phyloP scores from a whole-genome alignment of 768 basidiomycete species.

The Pisolithus marmoratus region DNA sequence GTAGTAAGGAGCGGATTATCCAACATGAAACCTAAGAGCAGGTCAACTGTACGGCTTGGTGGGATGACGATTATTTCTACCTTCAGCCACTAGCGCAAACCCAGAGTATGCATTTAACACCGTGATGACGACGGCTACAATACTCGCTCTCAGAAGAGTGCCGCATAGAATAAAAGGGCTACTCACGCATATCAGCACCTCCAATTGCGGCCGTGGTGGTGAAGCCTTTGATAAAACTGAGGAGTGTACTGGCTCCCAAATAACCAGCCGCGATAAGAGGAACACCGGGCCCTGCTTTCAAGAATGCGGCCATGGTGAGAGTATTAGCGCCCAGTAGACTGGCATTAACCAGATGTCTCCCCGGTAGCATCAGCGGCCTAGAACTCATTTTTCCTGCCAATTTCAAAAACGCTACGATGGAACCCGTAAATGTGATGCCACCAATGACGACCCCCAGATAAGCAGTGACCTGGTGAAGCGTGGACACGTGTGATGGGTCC shows the following conservation, averaged over 20 bases:
- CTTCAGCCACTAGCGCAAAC: constrained; percentile 88
- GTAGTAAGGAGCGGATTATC: constrained; percentile 81
- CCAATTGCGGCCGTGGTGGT: constrained; percentile 91
- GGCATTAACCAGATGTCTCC: constrained; percentile 69
- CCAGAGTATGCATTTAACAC: constrained; percentile 89
- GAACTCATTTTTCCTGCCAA: constrained; percentile 79
- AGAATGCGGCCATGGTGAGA: constrained; percentile 71
- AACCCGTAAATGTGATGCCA: constrained; percentile 87
- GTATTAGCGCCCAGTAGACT: constrained; percentile 68
- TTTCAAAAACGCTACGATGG: constrained; percentile 85
- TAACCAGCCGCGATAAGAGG: constrained; percentile 76
- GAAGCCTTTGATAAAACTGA: constrained; percentile 82
- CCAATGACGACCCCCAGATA: constrained; percentile 85
- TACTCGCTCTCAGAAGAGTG: constrained; percentile 3
- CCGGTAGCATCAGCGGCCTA: constrained; percentile 65
- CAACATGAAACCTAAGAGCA: constrained; percentile 67
- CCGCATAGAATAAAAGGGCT: not conserved
- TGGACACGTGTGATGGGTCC: constrained; percentile 61
- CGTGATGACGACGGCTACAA: constrained; percentile 79
- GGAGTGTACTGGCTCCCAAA: constrained; percentile 61
- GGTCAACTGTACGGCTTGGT: not conserved
- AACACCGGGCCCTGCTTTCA: constrained; percentile 61
- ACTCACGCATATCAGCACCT: constrained; percentile 89
- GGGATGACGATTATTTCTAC: constrained; percentile 20
- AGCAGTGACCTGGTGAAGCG: constrained; percentile 75